phyloP scores from a whole-genome alignment of 306 rosid species.

The Castanospermum australe region DNA sequence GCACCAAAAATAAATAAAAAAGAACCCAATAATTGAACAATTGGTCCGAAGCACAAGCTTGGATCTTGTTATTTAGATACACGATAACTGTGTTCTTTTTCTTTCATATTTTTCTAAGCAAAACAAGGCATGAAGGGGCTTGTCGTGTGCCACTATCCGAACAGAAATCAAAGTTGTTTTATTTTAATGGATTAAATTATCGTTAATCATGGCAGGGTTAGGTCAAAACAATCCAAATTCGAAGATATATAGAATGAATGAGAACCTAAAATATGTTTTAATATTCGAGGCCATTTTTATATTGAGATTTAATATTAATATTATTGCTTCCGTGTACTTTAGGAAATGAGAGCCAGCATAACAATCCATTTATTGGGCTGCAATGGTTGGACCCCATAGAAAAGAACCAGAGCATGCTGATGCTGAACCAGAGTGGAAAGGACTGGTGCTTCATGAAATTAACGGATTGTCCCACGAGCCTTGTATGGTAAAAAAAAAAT shows the following conservation, averaged over 20 bases:
- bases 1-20: not conserved
- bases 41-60: constrained; percentile 20
- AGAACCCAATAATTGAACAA: not conserved
- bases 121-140: constrained; percentile 24
- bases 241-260: constrained; percentile 13
- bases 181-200: not conserved
- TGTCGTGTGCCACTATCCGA: constrained; percentile 19
- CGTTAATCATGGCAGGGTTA: constrained; percentile 14
- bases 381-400: no score
- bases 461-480: no score
- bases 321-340: no score
- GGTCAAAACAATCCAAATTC: constrained; percentile 41
- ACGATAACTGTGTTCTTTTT: constrained; percentile 21
- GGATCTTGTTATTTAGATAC: constrained; percentile 30
- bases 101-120: not conserved
- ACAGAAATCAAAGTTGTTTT: not conserved
- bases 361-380: no score
- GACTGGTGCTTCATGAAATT: not conserved
- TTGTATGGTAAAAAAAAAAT: no score
- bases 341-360: not conserved
- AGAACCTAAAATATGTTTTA: not conserved
- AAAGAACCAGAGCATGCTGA: no score
- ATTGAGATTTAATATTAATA: no score
- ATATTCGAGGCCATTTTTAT: not conserved
- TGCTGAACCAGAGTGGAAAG: not conserved